Evolutionary conservation across 176 grass and related monocot genomes (phyloP), one percentile per base, ranked within the genome.

Genomic region (Juncus inflexus): DNA sequence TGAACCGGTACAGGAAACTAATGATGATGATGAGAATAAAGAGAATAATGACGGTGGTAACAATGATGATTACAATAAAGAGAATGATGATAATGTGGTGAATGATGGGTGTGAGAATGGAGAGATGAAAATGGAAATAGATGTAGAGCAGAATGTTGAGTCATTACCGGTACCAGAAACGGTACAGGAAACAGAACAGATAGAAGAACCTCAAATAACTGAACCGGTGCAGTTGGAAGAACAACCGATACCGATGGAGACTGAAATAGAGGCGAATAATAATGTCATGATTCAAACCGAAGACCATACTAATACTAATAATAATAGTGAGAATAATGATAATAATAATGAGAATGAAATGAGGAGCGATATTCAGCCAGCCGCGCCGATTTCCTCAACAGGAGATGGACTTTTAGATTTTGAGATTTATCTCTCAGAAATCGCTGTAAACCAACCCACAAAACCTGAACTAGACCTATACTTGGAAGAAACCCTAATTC

Each of bases 381-480:
- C 41, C 62, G 49, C 59, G 36, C 68, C 54, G 14, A 37, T 71
- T 16, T 58, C 72, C 42, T 35, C 68, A 3, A 61, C 35, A 6
- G 70, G 64, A 7, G 54, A 61, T 37, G 64, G 65, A 39, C 58
- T 75, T 9, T 28, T 69, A 39, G 74, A 78, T 40, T 86, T 78
- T 28, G 79, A 82, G 8, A 61, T 66, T 4, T 86, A 82, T 50
- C 57, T 78, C 36, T 78, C 69, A 6, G 74, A 78, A 52, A 74
- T 56, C 1, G 57, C 15, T 0, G 50, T 75, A 7, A 78, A 42
- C 58, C 63, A 78, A 12, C 64, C 69, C 3, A 53, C 62, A 1
- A 86, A 82, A 39, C 57, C 75, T 5, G 79, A 86, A 47, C 42
- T 86, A 42, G 79, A 86, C n/a, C 69, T 70, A 42, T 86, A 86